Conservation (phyloP, 2,329 filamentous ascomycete genomes). For the Curvularia eragrostidis region DNA sequence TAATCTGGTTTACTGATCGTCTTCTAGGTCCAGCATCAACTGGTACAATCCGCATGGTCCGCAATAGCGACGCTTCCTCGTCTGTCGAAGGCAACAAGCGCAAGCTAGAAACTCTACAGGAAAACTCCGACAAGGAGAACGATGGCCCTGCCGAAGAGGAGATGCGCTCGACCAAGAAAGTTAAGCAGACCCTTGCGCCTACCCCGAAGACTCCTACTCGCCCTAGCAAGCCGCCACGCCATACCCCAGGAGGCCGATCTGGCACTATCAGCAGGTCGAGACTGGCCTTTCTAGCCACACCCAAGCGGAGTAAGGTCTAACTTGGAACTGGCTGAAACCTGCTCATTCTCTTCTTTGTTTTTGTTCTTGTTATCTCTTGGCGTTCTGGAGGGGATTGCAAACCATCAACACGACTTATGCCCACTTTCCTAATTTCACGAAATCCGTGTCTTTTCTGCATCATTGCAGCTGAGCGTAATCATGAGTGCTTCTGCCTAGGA, state of each 20-base stretch:
- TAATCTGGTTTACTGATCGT: neutral
- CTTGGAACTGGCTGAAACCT: neutral
- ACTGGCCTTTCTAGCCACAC: constrained; percentile 49
- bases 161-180: constrained; percentile 45
- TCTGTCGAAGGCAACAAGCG: constrained; percentile 51
- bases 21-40: constrained; percentile 42
- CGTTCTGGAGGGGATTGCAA: constrained; percentile 12
- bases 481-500: constrained; percentile 13
- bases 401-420: constrained; percentile 12
- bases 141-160: constrained; percentile 37
- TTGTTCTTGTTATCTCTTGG: constrained; percentile 9
- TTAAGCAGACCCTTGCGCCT: constrained; percentile 32
- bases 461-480: constrained; percentile 22
- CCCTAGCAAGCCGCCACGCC: constrained; percentile 41
- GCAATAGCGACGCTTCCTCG: constrained; percentile 52
- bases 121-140: constrained; percentile 55
- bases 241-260: constrained; percentile 37
- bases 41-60: constrained; percentile 53
- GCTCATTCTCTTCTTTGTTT: neutral
- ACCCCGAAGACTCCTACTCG: constrained; percentile 40
- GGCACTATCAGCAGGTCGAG: constrained; percentile 47
- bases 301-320: constrained; percentile 46
- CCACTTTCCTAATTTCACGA: constrained; percentile 11
- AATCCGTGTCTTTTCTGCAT: constrained; percentile 14
- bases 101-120: constrained; percentile 51